Conservation (phyloP, 2,329 filamentous ascomycete genomes). For the Aspergillus fumigatiaffinis region DNA sequence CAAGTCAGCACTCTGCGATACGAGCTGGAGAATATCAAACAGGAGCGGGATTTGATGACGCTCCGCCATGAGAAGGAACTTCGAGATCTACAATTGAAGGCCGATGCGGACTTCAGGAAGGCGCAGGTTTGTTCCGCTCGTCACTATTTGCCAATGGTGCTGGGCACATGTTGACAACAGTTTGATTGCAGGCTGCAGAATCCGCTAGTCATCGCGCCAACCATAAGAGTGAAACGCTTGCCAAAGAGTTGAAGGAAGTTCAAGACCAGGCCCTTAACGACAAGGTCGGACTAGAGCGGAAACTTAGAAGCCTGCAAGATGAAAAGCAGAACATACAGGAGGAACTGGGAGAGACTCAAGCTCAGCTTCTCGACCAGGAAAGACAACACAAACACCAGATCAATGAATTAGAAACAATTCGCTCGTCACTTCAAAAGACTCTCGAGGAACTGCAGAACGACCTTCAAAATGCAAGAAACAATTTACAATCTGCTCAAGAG, state of each 20-base stretch:
- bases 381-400: conserved; percentile 60
- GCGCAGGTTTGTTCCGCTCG: conserved; percentile 44
- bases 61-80: conserved; percentile 80
- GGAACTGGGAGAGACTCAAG: conserved; percentile 77
- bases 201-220: conserved; percentile 47
- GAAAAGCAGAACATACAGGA: conserved; percentile 72
- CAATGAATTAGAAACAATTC: conserved; percentile 59
- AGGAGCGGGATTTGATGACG: conserved; percentile 76
- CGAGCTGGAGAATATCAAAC: conserved; percentile 78
- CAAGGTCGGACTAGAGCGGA: conserved; percentile 52
- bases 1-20: conserved; percentile 86
- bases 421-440: conserved; percentile 55
- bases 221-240: conserved; percentile 53
- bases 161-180: background rate
- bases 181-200: conserved; percentile 46
- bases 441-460: conserved; percentile 49
- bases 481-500: conserved; percentile 60
- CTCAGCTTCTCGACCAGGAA: conserved; percentile 65
- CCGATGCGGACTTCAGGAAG: conserved; percentile 79
- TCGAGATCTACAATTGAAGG: conserved; percentile 71
- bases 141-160: background rate
- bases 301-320: conserved; percentile 57
- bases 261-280: conserved; percentile 55
- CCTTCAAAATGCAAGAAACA: conserved; percentile 53
- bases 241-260: conserved; percentile 52